Percentiles rank a stretch among this genome's conserved stretches.
Conservation (phyloP, 768 basidiomycete genomes). For the Amyloporia xantha region DNA sequence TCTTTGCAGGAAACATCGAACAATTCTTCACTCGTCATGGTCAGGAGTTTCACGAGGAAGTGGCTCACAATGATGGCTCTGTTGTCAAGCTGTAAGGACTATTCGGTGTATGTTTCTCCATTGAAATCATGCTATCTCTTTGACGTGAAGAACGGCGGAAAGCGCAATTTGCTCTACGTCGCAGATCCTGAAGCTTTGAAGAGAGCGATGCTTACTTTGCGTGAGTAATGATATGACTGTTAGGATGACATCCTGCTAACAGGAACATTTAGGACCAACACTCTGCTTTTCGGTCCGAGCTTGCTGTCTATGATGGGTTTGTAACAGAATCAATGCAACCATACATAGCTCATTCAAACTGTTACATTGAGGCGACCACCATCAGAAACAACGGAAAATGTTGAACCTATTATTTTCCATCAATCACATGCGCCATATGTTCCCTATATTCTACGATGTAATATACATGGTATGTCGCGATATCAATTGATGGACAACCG, state of each 20-base stretch:
- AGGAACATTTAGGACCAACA: conserved; percentile 14
- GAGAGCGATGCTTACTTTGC: conserved; percentile 37
- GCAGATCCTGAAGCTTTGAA: conserved; percentile 44
- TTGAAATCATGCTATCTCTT: no score
- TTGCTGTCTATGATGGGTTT: conserved; percentile 27
- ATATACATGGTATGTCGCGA: conserved; percentile 6
- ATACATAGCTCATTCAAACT: no score
- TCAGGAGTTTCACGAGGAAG: conserved; percentile 5
- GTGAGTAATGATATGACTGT: no score
- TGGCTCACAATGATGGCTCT: conserved; percentile 29
- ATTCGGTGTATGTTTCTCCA: conserved; percentile 32
- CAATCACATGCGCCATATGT: conserved; percentile 14
- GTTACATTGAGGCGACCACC: conserved; percentile 12
- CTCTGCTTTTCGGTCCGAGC: conserved; percentile 39
- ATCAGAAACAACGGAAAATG: conserved; percentile 24
- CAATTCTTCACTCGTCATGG: conserved; percentile 8
- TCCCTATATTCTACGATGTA: conserved; percentile 13
- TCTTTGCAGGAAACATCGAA: conserved; percentile 8
- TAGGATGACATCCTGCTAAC: not conserved
- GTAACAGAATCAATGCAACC: conserved; percentile 7
- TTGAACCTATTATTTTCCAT: conserved; percentile 16
- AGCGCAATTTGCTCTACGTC: conserved; percentile 46
- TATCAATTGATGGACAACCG: no score
- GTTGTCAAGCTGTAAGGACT: conserved; percentile 41
- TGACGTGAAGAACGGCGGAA: not conserved